These are phyloP conservation scores for Cryptococcus sp. DNA, from an alignment of 1,284 basidiomycete species.

Conservation along the genomic window DNA sequence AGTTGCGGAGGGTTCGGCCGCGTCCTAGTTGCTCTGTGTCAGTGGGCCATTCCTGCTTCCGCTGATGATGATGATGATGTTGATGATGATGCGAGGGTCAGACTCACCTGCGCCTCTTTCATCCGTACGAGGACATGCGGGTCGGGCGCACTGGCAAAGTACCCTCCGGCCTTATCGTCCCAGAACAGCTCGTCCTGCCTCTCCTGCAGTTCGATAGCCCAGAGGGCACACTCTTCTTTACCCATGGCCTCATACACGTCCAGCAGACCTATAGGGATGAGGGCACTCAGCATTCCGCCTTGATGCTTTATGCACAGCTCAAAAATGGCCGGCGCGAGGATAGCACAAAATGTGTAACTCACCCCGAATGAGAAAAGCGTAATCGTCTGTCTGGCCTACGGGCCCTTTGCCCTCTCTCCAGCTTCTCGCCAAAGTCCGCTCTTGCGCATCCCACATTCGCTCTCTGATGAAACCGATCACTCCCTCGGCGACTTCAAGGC, in stretches of 20 bases:
- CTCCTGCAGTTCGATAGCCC: constrained; percentile 53
- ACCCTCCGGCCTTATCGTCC: constrained; percentile 54
- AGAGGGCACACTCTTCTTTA: constrained; percentile 47
- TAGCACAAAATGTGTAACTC: neutral
- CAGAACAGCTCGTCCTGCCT: constrained; percentile 57
- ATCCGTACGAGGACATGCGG: constrained; percentile 54
- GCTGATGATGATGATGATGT: no score
- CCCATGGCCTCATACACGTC: constrained; percentile 55
- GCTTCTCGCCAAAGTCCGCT: constrained; percentile 29
- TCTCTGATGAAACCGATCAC: constrained; percentile 32
- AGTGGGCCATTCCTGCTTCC: neutral
- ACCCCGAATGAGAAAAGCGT: constrained; percentile 43
- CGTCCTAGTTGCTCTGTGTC: constrained; percentile 43
- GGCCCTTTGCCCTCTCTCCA: constrained; percentile 48
- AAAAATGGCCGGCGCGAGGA: neutral
- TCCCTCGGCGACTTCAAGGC: constrained; percentile 23
- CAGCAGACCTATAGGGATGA: constrained; percentile 30
- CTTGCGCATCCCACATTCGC: constrained; percentile 32
- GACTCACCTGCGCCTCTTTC: constrained; percentile 52
- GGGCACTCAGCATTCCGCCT: neutral
- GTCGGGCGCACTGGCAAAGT: constrained; percentile 55
- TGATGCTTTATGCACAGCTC: neutral
- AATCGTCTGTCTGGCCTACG: constrained; percentile 46
- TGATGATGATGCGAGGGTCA: neutral
- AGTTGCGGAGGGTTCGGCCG: constrained; percentile 56